Evolutionary conservation across 1,139 yeast species (phyloP).

Genomic region (Hansenula anomala): DNA sequence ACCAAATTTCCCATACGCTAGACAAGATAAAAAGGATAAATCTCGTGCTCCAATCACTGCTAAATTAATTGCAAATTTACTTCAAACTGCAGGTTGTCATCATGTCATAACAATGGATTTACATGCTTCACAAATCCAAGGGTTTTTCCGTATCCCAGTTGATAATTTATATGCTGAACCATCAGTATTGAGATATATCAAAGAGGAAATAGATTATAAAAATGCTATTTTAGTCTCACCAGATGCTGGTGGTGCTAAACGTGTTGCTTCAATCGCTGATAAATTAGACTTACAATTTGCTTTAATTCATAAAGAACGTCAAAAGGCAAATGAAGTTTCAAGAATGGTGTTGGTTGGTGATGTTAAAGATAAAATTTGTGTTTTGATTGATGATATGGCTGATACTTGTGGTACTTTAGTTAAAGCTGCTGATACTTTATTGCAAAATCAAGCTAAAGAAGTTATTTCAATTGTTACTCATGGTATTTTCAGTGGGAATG

Average conservation of each 20-base stretch:
- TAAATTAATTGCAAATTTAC: constrained; percentile 67
- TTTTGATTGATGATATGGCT: constrained; percentile 78
- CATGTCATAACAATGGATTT: constrained; percentile 82
- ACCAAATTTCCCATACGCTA: constrained; percentile 78
- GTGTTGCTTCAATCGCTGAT: constrained; percentile 78
- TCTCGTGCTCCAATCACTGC: constrained; percentile 82
- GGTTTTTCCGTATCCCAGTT: constrained; percentile 76
- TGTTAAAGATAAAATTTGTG: constrained; percentile 63
- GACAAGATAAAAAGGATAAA: constrained; percentile 81
- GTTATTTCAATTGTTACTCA: constrained; percentile 78
- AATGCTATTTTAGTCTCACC: constrained; percentile 80
- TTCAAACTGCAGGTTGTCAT: constrained; percentile 76
- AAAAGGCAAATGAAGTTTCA: constrained; percentile 72
- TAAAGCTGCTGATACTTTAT: constrained; percentile 54
- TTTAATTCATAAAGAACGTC: constrained; percentile 76
- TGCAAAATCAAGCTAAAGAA: constrained; percentile 66
- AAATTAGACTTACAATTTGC: constrained; percentile 74
- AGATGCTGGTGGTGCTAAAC: constrained; percentile 84
- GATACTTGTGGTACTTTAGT: constrained; percentile 81
- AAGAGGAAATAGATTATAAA: constrained; percentile 41
- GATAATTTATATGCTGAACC: constrained; percentile 83
- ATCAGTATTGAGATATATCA: constrained; percentile 63
- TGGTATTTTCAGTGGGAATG: constrained; percentile 72
- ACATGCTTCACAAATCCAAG: constrained; percentile 83
- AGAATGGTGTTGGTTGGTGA: constrained; percentile 81